phyloP scores from a whole-genome alignment of 192 early-diverging fungal species.

The Bifiguratus adelaidae region DNA sequence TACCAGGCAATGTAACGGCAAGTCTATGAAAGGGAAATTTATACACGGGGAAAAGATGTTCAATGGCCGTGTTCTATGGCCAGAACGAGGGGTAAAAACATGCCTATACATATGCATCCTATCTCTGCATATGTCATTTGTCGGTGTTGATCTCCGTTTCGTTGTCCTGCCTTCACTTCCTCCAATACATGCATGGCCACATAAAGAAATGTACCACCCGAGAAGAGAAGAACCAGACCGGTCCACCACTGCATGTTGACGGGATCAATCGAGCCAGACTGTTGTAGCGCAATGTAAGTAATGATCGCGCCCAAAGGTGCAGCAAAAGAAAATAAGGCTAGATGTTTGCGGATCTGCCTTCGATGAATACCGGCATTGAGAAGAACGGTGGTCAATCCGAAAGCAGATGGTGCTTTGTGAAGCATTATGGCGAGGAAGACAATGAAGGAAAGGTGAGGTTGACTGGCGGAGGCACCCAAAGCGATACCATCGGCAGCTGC shows the following conservation, averaged over 20 bases:
- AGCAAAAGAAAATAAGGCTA: constrained; percentile 70
- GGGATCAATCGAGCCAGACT: constrained; percentile 21
- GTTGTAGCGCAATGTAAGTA: constrained; percentile 28
- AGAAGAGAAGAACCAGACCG: constrained; percentile 77
- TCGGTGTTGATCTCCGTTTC: not conserved
- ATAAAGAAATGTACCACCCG: constrained; percentile 85
- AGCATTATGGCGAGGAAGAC: constrained; percentile 93
- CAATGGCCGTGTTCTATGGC: constrained; percentile 18
- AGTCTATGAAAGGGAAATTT: too few relatives aligned
- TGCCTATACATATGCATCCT: constrained; percentile 8
- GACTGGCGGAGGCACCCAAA: constrained; percentile 73
- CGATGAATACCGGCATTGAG: constrained; percentile 59
- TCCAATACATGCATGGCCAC: constrained; percentile 72
- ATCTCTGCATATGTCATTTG: constrained; percentile 5
- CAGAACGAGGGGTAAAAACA: constrained; percentile 17
- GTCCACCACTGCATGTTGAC: constrained; percentile 58
- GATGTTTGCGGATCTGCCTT: constrained; percentile 57
- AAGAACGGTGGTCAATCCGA: constrained; percentile 83
- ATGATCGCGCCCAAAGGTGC: constrained; percentile 76
- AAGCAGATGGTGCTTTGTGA: constrained; percentile 92
- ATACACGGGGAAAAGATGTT: not conserved
- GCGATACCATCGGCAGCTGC: constrained; percentile 93
- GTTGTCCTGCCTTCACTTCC: constrained; percentile 26
- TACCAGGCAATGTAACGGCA: too few relatives aligned
- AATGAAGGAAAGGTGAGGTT: constrained; percentile 52